These are phyloP conservation scores for Leptographium wingfieldii DNA, from an alignment of 2,329 filamentous ascomycete species.

Conservation along the genomic window DNA sequence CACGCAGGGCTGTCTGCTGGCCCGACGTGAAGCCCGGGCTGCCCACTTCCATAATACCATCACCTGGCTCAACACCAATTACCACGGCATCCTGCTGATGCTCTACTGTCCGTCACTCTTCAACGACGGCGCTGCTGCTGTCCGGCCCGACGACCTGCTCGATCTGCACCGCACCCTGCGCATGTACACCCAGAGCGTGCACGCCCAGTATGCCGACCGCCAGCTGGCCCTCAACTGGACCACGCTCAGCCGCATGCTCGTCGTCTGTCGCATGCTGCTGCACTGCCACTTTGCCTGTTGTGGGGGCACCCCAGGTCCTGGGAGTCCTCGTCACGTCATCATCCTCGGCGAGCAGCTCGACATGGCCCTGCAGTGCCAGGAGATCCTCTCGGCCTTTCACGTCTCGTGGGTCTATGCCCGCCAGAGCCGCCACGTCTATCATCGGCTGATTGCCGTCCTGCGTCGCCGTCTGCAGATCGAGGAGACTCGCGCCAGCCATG, in stretches of 20 bases:
- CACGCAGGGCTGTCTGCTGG: constrained; percentile 30
- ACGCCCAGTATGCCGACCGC: constrained; percentile 26
- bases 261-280: constrained; percentile 24
- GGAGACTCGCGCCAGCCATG: background rate
- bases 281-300: constrained; percentile 14
- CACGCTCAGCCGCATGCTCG: constrained; percentile 25
- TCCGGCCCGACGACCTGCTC: constrained; percentile 12
- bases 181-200: constrained; percentile 28
- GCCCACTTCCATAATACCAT: constrained; percentile 32
- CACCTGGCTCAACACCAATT: constrained; percentile 29
- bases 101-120: constrained; percentile 30
- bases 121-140: constrained; percentile 21
- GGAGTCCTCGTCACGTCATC: no score
- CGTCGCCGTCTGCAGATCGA: background rate
- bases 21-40: constrained; percentile 27
- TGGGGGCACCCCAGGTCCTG: no score
- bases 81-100: constrained; percentile 30
- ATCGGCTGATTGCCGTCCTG: background rate
- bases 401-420: constrained; percentile 3
- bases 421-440: background rate
- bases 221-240: constrained; percentile 30
- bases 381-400: constrained; percentile 3
- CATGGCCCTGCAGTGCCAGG: constrained; percentile 6
- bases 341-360: constrained; percentile 4
- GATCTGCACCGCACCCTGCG: constrained; percentile 26